Base-by-base conservation (phyloP, 2,329 filamentous ascomycete genomes). In the Hypoxylon sp. region DNA sequence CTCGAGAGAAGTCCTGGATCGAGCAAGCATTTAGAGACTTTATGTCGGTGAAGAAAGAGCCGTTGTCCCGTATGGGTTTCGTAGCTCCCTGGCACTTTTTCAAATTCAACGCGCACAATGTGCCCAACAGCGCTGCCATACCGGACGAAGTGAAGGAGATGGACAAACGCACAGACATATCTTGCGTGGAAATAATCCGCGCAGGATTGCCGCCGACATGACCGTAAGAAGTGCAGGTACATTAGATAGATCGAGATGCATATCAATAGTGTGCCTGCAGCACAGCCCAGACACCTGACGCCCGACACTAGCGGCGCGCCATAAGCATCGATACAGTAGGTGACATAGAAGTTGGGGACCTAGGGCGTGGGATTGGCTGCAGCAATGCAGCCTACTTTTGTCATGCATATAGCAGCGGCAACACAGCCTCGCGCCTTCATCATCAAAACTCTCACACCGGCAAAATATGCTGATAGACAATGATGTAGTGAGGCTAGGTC, bases 401-500 rank as follows among this genome's bases (percentile, higher is more conserved):
- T 2, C 6, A 42, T 14, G 7, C 37, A 7, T 42, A 6, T 6
- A 6, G n/a, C 6, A 42, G 37, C n/a, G n/a, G 5, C 37, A 27
- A 27, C 25, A 42, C n/a, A 17, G 37, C 37, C 37, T 42, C n/a
- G 4, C 35, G 13, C 14, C 14, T n/a, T 37, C 13, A 37, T n/a
- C 13, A 37, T 37, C 13, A 14, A n/a, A 37, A 37, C 6, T 42
- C 37, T 42, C 37, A 42, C 37, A 42, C 37, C 37, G n/a, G n/a
- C n/a, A 1, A 14, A 42, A 7, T 17, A 6, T 17, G 37, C 14
- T 42, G 37, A 42, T 42, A 17, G 14, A 8, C n/a, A 17, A 6
- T 42, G 37, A 42, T 42, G 37, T 42, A 42, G n/a, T 42, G 14
- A 42, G 14, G 37, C 37, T 42, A 17, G n/a, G 37, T n/a, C 37